These are phyloP conservation scores for Trichoderma semiorbis DNA, from an alignment of 2,329 filamentous ascomycete species.

Conservation along the genomic window DNA sequence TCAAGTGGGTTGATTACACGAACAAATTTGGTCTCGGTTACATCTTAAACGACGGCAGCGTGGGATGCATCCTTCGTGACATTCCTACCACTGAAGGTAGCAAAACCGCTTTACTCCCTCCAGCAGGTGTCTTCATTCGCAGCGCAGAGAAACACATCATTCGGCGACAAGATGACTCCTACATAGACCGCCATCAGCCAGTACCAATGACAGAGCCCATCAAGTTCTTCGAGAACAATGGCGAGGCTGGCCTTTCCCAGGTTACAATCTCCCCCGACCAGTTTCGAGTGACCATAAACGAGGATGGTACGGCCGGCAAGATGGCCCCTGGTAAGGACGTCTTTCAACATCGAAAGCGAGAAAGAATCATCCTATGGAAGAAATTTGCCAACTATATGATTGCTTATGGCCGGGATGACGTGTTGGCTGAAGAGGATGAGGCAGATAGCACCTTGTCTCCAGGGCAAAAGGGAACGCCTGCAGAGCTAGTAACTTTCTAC, in stretches of 20 bases:
- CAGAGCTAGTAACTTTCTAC: constrained; percentile 72
- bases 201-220: constrained; percentile 61
- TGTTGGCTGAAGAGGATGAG: constrained; percentile 43
- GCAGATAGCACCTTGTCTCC: constrained; percentile 38
- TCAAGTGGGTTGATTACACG: constrained; percentile 86
- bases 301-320: constrained; percentile 59
- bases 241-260: constrained; percentile 58
- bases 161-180: constrained; percentile 53
- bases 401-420: constrained; percentile 68
- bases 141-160: constrained; percentile 69
- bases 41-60: constrained; percentile 76
- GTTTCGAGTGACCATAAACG: constrained; percentile 53
- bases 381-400: constrained; percentile 75
- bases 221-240: constrained; percentile 72
- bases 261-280: constrained; percentile 63
- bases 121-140: constrained; percentile 68
- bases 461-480: constrained; percentile 36
- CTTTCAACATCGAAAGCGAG: constrained; percentile 63
- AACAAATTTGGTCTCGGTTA: constrained; percentile 84
- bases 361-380: constrained; percentile 66
- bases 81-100: constrained; percentile 51
- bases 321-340: constrained; percentile 61
- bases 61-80: constrained; percentile 65
- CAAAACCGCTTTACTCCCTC: constrained; percentile 55
- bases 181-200: constrained; percentile 57